Evolutionary conservation across 1,284 basidiomycete species (phyloP).

Genomic region (Cryptococcus maquisensis): DNA sequence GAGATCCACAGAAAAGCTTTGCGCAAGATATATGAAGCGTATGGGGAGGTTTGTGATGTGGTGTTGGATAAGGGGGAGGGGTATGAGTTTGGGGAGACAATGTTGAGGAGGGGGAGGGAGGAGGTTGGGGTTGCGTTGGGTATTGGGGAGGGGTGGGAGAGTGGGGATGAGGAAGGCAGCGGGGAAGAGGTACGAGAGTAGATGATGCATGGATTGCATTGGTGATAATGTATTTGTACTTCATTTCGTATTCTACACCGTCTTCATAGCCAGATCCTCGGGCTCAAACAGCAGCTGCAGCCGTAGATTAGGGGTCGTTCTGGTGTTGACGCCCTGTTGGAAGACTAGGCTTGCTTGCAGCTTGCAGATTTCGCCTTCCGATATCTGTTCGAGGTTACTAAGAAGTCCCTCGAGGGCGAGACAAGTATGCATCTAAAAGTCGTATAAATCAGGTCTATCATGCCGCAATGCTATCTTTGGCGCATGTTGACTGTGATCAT

Average conservation of each 20-base stretch:
- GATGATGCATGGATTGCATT: too few relatives aligned
- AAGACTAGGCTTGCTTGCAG: too few relatives aligned
- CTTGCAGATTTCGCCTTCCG: too few relatives aligned
- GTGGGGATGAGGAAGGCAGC: background rate
- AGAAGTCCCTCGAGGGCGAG: background rate
- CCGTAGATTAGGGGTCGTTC: too few relatives aligned
- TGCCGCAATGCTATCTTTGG: slow-evolving; percentile 35
- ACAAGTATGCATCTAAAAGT: slow-evolving; percentile 38
- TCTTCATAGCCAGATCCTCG: too few relatives aligned
- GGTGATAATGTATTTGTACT: too few relatives aligned
- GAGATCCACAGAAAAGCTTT: slow-evolving; percentile 72
- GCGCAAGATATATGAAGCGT: slow-evolving; percentile 62
- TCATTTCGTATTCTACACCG: too few relatives aligned
- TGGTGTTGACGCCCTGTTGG: too few relatives aligned
- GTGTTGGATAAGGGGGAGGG: slow-evolving; percentile 68
- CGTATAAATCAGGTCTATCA: slow-evolving; percentile 51
- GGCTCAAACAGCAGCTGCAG: too few relatives aligned
- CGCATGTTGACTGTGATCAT: slow-evolving; percentile 12
- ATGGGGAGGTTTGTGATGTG: slow-evolving; percentile 65
- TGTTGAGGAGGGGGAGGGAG: slow-evolving; percentile 63
- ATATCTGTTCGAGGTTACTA: too few relatives aligned
- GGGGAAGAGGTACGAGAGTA: too few relatives aligned
- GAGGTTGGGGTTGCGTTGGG: slow-evolving; percentile 52
- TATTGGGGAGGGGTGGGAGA: slow-evolving; percentile 21
- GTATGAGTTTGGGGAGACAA: slow-evolving; percentile 83